Evolutionary conservation across 2,329 filamentous ascomycete genomes (phyloP).

Genomic region (Claviceps monticola): DNA sequence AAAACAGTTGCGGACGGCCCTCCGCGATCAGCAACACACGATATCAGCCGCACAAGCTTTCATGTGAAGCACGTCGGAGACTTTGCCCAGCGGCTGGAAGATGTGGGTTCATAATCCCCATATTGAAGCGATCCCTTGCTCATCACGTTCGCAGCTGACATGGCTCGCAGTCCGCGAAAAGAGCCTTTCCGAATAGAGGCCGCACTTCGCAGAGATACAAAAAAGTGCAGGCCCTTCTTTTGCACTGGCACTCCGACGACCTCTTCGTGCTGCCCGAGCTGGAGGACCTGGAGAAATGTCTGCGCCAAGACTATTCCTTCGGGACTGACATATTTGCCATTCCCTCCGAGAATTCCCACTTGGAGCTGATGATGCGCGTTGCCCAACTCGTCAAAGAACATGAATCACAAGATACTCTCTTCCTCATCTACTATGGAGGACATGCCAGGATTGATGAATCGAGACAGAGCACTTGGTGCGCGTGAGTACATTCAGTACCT

Average conservation of each 20-base stretch:
- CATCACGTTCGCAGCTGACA: neutral
- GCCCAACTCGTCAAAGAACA: constrained; percentile 43
- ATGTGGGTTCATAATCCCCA: constrained; percentile 24
- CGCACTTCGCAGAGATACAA: constrained; percentile 38
- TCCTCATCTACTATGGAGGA: constrained; percentile 45
- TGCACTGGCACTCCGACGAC: constrained; percentile 46
- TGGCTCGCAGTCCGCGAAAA: constrained; percentile 32
- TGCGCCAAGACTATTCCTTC: constrained; percentile 41
- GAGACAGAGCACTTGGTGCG: constrained; percentile 46
- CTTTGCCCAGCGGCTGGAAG: constrained; percentile 40
- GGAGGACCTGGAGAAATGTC: constrained; percentile 39
- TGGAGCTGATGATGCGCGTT: constrained; percentile 43
- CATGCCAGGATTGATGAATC: constrained; percentile 47
- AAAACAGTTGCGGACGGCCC: constrained; percentile 12
- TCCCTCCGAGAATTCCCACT: constrained; percentile 42
- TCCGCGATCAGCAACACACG: constrained; percentile 34
- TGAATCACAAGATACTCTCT: constrained; percentile 40
- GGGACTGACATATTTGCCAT: constrained; percentile 44
- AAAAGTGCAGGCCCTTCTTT: constrained; percentile 38
- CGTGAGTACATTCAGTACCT: constrained; percentile 24
- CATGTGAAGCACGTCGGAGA: constrained; percentile 42
- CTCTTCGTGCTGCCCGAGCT: constrained; percentile 44
- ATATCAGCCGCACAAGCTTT: constrained; percentile 42
- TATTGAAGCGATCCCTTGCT: neutral
- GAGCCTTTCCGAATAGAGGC: constrained; percentile 43